A percentile compares a stretch with the other conserved stretches of the same genome.
Evolutionary conservation across 192 early-diverging fungal genomes (phyloP).

Genomic region (Gamsiella multidivaricata): DNA sequence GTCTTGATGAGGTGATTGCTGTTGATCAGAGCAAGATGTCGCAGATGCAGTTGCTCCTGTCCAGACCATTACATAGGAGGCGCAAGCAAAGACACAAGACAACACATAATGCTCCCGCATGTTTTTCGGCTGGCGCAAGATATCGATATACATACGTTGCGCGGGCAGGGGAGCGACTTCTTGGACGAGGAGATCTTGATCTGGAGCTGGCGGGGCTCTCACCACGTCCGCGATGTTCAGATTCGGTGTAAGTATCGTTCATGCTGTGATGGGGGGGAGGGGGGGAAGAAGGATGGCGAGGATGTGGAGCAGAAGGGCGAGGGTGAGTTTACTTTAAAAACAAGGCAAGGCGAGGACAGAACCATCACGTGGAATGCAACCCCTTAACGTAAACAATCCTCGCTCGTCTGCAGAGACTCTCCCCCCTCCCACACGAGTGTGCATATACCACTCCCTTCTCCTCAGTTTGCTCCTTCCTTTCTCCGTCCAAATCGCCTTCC

Average conservation of each 20-base stretch:
- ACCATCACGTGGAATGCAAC: not conserved
- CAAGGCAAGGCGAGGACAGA: not conserved
- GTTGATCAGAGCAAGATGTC: not conserved
- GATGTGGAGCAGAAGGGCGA: not conserved
- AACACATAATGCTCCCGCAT: no score
- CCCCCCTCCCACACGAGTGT: not conserved
- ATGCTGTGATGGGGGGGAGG: constrained; percentile 6
- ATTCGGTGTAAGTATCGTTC: constrained; percentile 44
- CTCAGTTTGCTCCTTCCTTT: constrained; percentile 1
- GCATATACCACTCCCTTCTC: not conserved
- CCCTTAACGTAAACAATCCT: constrained; percentile 29
- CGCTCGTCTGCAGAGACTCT: no score
- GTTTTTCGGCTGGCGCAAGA: not conserved
- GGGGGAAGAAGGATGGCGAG: not conserved
- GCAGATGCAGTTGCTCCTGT: no score
- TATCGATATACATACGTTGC: constrained; percentile 24
- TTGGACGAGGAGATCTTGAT: constrained; percentile 50
- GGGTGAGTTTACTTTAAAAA: not conserved
- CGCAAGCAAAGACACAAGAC: no score
- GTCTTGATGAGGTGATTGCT: not conserved
- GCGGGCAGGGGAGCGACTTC: constrained; percentile 47
- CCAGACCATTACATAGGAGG: no score
- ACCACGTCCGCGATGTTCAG: constrained; percentile 35
- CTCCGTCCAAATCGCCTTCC: not conserved
- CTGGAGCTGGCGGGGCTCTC: constrained; percentile 44